A percentile compares a stretch with the other conserved stretches of the same genome.
These are phyloP conservation scores for Urtica urens DNA, from an alignment of 306 rosid species.

Conservation along the genomic window DNA sequence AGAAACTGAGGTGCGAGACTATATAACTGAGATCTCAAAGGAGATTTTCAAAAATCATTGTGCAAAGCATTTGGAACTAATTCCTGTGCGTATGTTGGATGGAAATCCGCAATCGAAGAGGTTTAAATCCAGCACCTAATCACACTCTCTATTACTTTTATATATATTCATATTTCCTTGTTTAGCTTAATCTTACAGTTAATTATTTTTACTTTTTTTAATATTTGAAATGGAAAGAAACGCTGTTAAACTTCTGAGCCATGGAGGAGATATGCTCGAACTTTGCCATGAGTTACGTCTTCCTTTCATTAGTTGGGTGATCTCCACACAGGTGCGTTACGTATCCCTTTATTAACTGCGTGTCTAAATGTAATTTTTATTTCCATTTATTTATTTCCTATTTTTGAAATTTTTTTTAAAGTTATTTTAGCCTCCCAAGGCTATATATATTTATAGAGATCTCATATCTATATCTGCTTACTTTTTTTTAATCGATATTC, in stretches of 20 bases:
- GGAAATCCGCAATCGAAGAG: constrained; percentile 62
- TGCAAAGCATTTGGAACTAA: constrained; percentile 73
- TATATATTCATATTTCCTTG: constrained; percentile 5
- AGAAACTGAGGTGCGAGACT: constrained; percentile 73
- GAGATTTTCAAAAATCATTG: constrained; percentile 75
- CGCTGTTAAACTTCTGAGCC: constrained; percentile 81
- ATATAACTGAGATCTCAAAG: constrained; percentile 53
- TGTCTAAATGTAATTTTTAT: neutral
- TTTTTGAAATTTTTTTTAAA: too few relatives aligned
- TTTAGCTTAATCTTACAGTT: too few relatives aligned
- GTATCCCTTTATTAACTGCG: neutral
- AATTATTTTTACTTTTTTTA: too few relatives aligned
- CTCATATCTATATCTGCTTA: too few relatives aligned
- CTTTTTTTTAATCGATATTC: neutral
- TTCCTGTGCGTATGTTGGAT: constrained; percentile 58
- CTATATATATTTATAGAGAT: too few relatives aligned
- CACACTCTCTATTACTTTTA: constrained; percentile 15
- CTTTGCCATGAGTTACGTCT: constrained; percentile 80
- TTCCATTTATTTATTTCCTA: neutral
- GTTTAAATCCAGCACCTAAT: constrained; percentile 35
- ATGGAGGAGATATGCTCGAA: constrained; percentile 95
- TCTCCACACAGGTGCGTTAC: constrained; percentile 63
- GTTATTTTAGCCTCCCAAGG: too few relatives aligned
- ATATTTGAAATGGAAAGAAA: constrained; percentile 38
- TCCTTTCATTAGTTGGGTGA: constrained; percentile 73